A percentile compares a stretch with the other conserved stretches of the same genome.
phyloP scores from a whole-genome alignment of 495 filamentous ascomycete species.

The Pseudevernia furfuracea region DNA sequence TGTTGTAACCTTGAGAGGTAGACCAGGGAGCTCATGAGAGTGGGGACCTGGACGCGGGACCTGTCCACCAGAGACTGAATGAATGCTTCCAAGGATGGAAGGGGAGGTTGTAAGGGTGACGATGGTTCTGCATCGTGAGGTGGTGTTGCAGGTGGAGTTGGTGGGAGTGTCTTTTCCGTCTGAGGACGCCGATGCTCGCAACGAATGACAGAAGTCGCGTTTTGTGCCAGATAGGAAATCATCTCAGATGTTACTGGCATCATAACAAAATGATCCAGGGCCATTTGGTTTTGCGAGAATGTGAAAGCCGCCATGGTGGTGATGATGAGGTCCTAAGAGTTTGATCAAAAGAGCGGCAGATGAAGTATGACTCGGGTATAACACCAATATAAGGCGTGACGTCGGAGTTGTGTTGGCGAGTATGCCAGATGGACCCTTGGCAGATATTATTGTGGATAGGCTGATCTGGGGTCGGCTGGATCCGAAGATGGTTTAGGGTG shows the following conservation, averaged over 20 bases:
- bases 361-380: conserved; percentile 8
- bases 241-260: conserved; percentile 73
- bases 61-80: conserved; percentile 83
- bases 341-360: conserved; percentile 7
- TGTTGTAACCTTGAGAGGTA: conserved; percentile 79
- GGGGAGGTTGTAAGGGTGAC: conserved; percentile 36
- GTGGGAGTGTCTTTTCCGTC: conserved; percentile 52
- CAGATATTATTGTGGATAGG: conserved; percentile 8
- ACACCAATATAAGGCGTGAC: conserved; percentile 11
- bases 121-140: conserved; percentile 46
- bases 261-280: conserved; percentile 84
- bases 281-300: conserved; percentile 59
- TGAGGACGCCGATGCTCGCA: conserved; percentile 60
- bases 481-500: conserved; percentile 14
- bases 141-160: conserved; percentile 60
- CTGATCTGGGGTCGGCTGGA: conserved; percentile 17
- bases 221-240: conserved; percentile 75
- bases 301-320: conserved; percentile 37
- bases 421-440: conserved; percentile 13
- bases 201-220: conserved; percentile 80
- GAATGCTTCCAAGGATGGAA: conserved; percentile 81
- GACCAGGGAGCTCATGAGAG: conserved; percentile 91
- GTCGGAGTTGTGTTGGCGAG: conserved; percentile 16
- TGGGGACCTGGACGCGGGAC: conserved; percentile 94
- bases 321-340: neutral